A percentile compares a stretch with the other conserved stretches of the same genome.
These are phyloP conservation scores for Porodaedalea pini DNA, from an alignment of 1,284 basidiomycete genomes.

Conservation along the genomic window DNA sequence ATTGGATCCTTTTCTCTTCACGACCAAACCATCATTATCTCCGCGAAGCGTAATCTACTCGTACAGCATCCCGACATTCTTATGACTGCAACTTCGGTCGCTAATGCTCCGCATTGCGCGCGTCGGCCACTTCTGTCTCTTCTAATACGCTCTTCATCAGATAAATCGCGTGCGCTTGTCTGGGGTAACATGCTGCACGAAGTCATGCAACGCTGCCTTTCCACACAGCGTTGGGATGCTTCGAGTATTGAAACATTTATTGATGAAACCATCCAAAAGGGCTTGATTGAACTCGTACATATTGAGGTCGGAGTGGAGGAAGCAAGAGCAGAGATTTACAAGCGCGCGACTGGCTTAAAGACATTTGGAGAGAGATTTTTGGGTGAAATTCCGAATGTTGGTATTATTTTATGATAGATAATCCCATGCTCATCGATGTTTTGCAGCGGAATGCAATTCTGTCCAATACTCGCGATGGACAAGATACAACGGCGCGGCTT, in stretches of 20 bases:
- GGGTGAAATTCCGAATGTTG: conserved; percentile 55
- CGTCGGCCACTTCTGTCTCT: conserved; percentile 77
- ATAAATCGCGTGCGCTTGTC: conserved; percentile 62
- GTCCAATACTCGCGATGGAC: conserved; percentile 55
- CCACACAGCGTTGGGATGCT: conserved; percentile 57
- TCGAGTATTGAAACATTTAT: conserved; percentile 54
- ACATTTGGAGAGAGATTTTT: conserved; percentile 66
- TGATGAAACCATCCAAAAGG: conserved; percentile 47
- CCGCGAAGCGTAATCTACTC: conserved; percentile 57
- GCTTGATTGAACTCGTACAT: conserved; percentile 58
- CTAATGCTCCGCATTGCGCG: conserved; percentile 76
- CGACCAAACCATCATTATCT: conserved; percentile 47
- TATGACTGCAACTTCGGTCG: conserved; percentile 83
- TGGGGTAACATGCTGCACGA: conserved; percentile 92
- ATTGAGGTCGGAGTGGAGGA: conserved; percentile 59
- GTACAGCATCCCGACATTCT: conserved; percentile 89
- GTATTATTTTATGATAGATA: conserved; percentile 12
- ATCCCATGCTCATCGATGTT: conserved; percentile 12
- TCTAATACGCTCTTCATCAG: conserved; percentile 54
- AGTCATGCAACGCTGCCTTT: conserved; percentile 78
- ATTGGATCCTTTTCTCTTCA: conserved; percentile 52
- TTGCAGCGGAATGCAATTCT: conserved; percentile 62
- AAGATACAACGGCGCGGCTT: conserved; percentile 50
- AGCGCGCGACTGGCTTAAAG: conserved; percentile 60
- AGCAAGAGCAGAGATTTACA: conserved; percentile 59